phyloP scores from a whole-genome alignment of 129 eudicot species.

The Artemisia annua region DNA sequence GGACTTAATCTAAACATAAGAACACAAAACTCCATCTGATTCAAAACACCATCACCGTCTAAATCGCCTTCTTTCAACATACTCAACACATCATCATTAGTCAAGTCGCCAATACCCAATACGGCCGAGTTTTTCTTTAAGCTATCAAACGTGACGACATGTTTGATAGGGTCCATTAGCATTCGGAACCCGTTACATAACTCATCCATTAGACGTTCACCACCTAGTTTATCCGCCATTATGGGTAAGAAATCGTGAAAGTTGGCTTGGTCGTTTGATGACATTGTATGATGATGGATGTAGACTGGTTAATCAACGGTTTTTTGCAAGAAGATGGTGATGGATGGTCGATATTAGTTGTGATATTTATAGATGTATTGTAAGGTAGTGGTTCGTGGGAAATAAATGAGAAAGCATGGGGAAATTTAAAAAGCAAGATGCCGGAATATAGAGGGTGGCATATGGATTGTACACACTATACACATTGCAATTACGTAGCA shows the following conservation, averaged over 20 bases:
- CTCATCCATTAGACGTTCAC: slow-evolving; percentile 45
- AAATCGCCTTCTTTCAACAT: slow-evolving; percentile 57
- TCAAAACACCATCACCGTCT: slow-evolving; percentile 48
- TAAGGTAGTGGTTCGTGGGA: neutral
- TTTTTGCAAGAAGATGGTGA: neutral
- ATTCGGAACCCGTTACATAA: slow-evolving; percentile 42
- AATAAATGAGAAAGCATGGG: neutral
- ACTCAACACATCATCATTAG: slow-evolving; percentile 39
- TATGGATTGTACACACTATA: neutral
- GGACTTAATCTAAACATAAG: slow-evolving; percentile 50
- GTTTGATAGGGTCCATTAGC: slow-evolving; percentile 38
- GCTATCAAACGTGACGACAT: slow-evolving; percentile 49
- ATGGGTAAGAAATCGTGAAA: slow-evolving; percentile 42
- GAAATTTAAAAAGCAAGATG: neutral
- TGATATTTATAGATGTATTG: neutral
- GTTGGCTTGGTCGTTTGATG: neutral
- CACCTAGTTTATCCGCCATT: slow-evolving; percentile 48
- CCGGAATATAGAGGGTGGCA: neutral
- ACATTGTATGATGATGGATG: neutral
- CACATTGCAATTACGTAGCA: neutral
- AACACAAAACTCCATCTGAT: slow-evolving; percentile 59
- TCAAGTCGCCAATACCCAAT: slow-evolving; percentile 38
- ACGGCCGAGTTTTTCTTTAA: slow-evolving; percentile 36
- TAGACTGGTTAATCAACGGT: too few species aligned
- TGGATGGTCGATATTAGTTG: neutral